Conservation (phyloP, 805 yeast species). For the Yamadazyma sp. region DNA sequence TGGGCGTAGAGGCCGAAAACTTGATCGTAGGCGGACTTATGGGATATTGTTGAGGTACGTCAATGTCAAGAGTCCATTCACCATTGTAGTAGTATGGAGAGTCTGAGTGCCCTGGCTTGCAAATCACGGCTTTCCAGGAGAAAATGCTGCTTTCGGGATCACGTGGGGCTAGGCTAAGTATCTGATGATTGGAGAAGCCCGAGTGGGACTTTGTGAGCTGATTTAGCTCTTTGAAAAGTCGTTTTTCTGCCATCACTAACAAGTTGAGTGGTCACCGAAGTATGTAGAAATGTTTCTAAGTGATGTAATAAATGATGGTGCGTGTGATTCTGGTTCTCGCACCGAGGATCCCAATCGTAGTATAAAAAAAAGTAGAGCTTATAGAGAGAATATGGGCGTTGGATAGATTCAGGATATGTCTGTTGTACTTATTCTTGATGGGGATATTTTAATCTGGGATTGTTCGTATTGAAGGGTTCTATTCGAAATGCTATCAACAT, state of each 20-base stretch:
- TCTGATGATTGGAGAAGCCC: slow-evolving; percentile 31
- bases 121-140: slow-evolving; percentile 51
- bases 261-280: background rate
- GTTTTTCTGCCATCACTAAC: slow-evolving; percentile 37
- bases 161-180: slow-evolving; percentile 45
- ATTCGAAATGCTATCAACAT: too few species aligned
- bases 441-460: too few species aligned
- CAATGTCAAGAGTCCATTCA: slow-evolving; percentile 49
- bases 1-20: slow-evolving; percentile 42
- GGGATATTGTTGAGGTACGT: slow-evolving; percentile 53
- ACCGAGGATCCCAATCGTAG: too few species aligned
- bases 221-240: slow-evolving; percentile 39
- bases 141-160: slow-evolving; percentile 42
- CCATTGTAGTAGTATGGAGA: slow-evolving; percentile 54
- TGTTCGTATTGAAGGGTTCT: too few species aligned
- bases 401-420: too few species aligned
- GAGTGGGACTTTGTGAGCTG: slow-evolving; percentile 33
- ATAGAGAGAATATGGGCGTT: too few species aligned
- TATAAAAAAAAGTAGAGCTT: too few species aligned
- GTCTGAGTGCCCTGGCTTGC: slow-evolving; percentile 45
- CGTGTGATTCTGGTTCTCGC: slow-evolving; percentile 6
- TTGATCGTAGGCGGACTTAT: slow-evolving; percentile 54
- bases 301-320: too few species aligned
- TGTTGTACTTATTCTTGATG: too few species aligned
- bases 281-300: too few species aligned